Evolutionary conservation across 2,329 filamentous ascomycete species (phyloP).

Genomic region (Fusarium abutilonis): DNA sequence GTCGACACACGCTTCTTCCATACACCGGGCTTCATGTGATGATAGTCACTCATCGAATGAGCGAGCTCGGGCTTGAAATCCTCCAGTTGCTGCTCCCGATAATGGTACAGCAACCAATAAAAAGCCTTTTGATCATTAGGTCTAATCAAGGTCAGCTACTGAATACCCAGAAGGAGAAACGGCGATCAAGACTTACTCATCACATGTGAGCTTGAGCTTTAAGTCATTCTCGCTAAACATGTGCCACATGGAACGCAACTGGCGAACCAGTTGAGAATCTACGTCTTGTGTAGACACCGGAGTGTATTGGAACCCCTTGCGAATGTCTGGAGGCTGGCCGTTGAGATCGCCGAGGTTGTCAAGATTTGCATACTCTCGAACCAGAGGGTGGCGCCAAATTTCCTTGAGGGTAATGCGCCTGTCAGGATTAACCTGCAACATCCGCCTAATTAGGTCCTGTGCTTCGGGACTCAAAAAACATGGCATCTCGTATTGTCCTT

Average conservation of each 20-base stretch:
- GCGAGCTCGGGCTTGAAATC: conserved; percentile 83
- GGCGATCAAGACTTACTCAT: conserved; percentile 62
- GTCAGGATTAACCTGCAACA: conserved; percentile 81
- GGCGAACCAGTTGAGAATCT: conserved; percentile 82
- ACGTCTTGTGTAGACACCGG: conserved; percentile 72
- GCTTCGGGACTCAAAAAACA: conserved; percentile 72
- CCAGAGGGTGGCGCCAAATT: conserved; percentile 88
- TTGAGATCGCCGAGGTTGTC: conserved; percentile 70
- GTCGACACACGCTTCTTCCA: conserved; percentile 71
- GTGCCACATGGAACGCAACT: conserved; percentile 92
- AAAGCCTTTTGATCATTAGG: conserved; percentile 93
- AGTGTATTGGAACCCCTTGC: conserved; percentile 70
- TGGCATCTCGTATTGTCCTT: conserved; percentile 70
- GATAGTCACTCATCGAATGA: conserved; percentile 92
- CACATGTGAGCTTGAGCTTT: conserved; percentile 71
- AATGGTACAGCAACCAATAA: conserved; percentile 84
- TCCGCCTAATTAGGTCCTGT: conserved; percentile 79
- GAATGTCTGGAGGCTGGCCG: conserved; percentile 64
- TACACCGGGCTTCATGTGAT: conserved; percentile 72
- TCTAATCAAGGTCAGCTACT: conserved; percentile 56
- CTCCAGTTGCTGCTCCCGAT: conserved; percentile 85
- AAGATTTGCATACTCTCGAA: conserved; percentile 83
- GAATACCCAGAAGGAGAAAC: neutral
- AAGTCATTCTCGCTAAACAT: conserved; percentile 79
- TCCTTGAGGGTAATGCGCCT: conserved; percentile 80